A percentile compares a stretch with the other conserved stretches of the same genome.
phyloP scores from a whole-genome alignment of 768 basidiomycete species.

The Tephrocybe sp. region DNA sequence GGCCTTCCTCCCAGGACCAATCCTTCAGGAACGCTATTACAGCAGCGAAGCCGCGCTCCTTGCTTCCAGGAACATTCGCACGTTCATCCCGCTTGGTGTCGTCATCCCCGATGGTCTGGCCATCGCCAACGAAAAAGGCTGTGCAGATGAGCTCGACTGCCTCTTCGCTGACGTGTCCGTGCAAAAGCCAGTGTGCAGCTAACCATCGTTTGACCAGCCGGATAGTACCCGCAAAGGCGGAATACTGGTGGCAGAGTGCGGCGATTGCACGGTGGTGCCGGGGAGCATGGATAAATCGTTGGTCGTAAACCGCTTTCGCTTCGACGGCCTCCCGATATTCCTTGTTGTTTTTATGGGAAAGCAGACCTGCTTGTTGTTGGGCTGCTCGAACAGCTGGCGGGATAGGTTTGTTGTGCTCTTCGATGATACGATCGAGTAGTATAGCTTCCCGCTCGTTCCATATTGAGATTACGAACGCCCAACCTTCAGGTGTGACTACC shows the following conservation, averaged over 20 bases:
- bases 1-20: constrained; percentile 80
- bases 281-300: constrained; percentile 78
- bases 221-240: constrained; percentile 81
- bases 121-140: constrained; percentile 65
- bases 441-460: constrained; percentile 85
- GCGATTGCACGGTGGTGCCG: constrained; percentile 83
- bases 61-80: constrained; percentile 62
- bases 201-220: constrained; percentile 93
- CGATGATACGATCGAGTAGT: constrained; percentile 68
- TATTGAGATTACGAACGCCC: constrained; percentile 82
- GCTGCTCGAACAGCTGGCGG: constrained; percentile 33
- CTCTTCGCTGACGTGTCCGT: constrained; percentile 70
- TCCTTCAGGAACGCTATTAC: constrained; percentile 71
- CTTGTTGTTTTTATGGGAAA: constrained; percentile 37
- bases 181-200: constrained; percentile 83
- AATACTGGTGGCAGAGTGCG: constrained; percentile 72
- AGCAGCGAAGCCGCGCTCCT: constrained; percentile 75
- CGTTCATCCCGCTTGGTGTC: constrained; percentile 29
- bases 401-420: constrained; percentile 37
- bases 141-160: constrained; percentile 86
- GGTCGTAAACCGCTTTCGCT: constrained; percentile 57
- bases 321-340: constrained; percentile 55
- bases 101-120: constrained; percentile 28
- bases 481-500: constrained; percentile 75
- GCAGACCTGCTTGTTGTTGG: constrained; percentile 10